phyloP scores from a whole-genome alignment of 345 rosid species.

The Citrus maxima region DNA sequence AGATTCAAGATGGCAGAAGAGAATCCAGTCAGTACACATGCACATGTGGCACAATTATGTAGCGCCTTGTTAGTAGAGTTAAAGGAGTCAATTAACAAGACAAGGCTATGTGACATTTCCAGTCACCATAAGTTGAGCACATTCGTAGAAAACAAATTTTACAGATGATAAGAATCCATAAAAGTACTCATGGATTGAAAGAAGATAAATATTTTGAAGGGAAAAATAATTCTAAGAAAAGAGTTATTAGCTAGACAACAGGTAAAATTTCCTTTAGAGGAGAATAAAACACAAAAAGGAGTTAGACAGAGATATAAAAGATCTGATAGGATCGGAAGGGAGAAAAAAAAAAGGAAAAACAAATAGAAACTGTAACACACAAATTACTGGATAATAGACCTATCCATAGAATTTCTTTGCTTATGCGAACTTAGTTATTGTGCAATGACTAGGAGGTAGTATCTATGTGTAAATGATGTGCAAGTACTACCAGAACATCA shows the following conservation, averaged over 20 bases:
- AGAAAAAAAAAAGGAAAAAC: not conserved
- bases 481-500: conserved; percentile 70
- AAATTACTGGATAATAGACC: not conserved
- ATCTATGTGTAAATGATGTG: not conserved
- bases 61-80: not conserved
- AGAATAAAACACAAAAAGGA: not conserved
- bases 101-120: not conserved
- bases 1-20: not conserved
- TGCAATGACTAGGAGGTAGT: not conserved
- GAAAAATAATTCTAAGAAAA: not conserved
- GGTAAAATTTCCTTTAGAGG: not conserved
- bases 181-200: not conserved
- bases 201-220: not conserved
- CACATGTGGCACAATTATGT: not conserved
- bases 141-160: not conserved
- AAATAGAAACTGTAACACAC: not conserved
- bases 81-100: not conserved
- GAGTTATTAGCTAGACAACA: not conserved
- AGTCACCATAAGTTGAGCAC: not conserved
- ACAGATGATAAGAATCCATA: not conserved
- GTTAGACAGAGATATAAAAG: not conserved
- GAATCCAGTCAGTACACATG: not conserved
- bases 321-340: not conserved
- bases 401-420: not conserved
- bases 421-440: not conserved